A percentile compares a stretch with the other conserved stretches of the same genome.
These are phyloP conservation scores for Lactarius indigo DNA, from an alignment of 768 basidiomycete genomes.

Conservation along the genomic window DNA sequence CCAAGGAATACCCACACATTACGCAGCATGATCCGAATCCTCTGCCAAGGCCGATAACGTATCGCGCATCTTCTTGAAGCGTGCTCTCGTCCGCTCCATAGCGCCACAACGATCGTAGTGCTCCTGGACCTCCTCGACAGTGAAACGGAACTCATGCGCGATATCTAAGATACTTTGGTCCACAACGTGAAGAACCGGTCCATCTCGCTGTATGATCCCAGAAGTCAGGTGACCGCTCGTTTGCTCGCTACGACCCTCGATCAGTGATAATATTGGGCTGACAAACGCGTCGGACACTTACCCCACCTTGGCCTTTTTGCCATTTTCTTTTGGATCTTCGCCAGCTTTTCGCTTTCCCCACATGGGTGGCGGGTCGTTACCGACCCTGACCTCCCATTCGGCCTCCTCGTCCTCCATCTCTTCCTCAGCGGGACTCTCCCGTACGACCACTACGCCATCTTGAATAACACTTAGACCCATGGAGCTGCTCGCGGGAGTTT, in stretches of 20 bases:
- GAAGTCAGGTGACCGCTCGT: slow-evolving; percentile 1
- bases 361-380: slow-evolving; percentile 56
- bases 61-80: slow-evolving; percentile 68
- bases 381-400: slow-evolving; percentile 67
- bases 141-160: slow-evolving; percentile 66
- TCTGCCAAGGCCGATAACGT: slow-evolving; percentile 28
- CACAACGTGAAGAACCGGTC: slow-evolving; percentile 50
- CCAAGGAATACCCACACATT: background rate
- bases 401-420: slow-evolving; percentile 63
- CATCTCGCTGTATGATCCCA: slow-evolving; percentile 8
- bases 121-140: slow-evolving; percentile 71
- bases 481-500: slow-evolving; percentile 24
- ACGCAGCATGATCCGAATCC: slow-evolving; percentile 13
- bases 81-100: slow-evolving; percentile 57
- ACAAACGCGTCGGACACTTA: slow-evolving; percentile 30
- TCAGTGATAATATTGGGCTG: background rate
- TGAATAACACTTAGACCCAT: slow-evolving; percentile 26
- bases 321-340: slow-evolving; percentile 34
- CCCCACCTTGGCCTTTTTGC: slow-evolving; percentile 46
- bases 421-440: slow-evolving; percentile 54
- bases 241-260: background rate
- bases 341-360: slow-evolving; percentile 62
- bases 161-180: slow-evolving; percentile 65
- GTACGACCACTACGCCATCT: slow-evolving; percentile 31
- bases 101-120: slow-evolving; percentile 74